phyloP scores from a whole-genome alignment of 2,329 filamentous ascomycete species.

The Leptodontidium sp. region DNA sequence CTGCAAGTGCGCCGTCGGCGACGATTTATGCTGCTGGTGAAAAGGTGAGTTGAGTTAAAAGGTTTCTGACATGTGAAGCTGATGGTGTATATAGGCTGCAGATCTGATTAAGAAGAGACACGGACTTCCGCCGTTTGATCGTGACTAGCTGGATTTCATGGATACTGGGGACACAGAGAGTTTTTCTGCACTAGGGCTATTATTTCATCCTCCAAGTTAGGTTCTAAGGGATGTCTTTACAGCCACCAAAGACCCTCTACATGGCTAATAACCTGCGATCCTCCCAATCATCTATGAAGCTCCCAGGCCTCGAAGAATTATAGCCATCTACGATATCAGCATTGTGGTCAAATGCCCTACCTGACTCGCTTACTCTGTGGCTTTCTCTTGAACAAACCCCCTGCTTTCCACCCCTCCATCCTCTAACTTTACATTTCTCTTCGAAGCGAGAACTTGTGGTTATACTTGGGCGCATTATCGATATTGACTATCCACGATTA shows the following conservation, averaged over 20 bases:
- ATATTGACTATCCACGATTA: too few relatives aligned
- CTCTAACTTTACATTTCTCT: background rate
- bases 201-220: too few relatives aligned
- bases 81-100: background rate
- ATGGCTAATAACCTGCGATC: too few relatives aligned
- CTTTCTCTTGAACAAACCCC: background rate
- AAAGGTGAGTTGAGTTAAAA: slow-evolving; percentile 25
- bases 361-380: background rate
- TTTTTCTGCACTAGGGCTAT: too few relatives aligned
- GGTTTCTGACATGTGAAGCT: background rate
- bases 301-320: too few relatives aligned
- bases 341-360: too few relatives aligned
- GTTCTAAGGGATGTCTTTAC: too few relatives aligned
- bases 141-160: background rate
- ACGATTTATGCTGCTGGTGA: slow-evolving; percentile 37
- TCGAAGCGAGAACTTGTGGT: too few relatives aligned
- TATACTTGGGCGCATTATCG: too few relatives aligned
- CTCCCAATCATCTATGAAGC: too few relatives aligned
- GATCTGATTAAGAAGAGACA: slow-evolving; percentile 12
- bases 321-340: too few relatives aligned
- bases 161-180: background rate
- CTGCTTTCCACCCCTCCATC: background rate
- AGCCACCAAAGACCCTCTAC: too few relatives aligned
- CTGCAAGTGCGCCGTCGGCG: slow-evolving; percentile 28
- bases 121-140: slow-evolving; percentile 4